Evolutionary conservation across 306 rosid genomes (phyloP), one percentile per base, ranked within the genome.

Genomic region (Cicer cuneatum): DNA sequence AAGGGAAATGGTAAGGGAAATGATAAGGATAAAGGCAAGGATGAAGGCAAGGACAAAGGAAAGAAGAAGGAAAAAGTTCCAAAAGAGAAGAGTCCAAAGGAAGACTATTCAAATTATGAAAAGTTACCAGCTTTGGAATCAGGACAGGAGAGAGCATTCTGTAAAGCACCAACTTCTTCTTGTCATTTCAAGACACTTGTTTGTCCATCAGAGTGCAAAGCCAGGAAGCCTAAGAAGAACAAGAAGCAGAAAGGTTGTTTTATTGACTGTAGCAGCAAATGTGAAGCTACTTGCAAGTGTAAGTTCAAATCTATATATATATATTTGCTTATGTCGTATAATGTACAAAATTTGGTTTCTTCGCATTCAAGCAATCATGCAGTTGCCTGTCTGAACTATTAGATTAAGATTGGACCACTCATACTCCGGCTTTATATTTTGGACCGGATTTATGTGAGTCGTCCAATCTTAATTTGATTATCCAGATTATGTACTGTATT

Each of bases 281-380:
- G 92, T 66, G 97, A 91, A 87, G 89, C 79, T 78, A 91, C 92
- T 56, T 89, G 97, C 94, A 91, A 84, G 85, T 10, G 97, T 87
- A 89, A 87, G 86, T 62, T 48, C 49, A 73, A 6, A 5, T 39
- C 1, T 29, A 29, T 29, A 29, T 3, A 29, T 3, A 29, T 41
- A 10, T 60, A 33, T 13, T 37, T 6, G 5, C 1, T 0, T 19
- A 19, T 19, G 9, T 59, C 6, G 5, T 35, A 8, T 53, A 53
- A 18, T 18, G 1, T 53, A 8, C 33, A 3, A 29, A 29, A 53
- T 53, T 18, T 53, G 2, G 33, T 8, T 52, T 52, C 58, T 52
- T 10, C 10, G 58, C 29, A 4, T 16, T 52, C 10, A 16, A 7
- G 58, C 10, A 52, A 52, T 52, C 29, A 15, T 15, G 6, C 29